Evolutionary conservation across 306 rosid species (phyloP).

Genomic region (Vigna trinervia): DNA sequence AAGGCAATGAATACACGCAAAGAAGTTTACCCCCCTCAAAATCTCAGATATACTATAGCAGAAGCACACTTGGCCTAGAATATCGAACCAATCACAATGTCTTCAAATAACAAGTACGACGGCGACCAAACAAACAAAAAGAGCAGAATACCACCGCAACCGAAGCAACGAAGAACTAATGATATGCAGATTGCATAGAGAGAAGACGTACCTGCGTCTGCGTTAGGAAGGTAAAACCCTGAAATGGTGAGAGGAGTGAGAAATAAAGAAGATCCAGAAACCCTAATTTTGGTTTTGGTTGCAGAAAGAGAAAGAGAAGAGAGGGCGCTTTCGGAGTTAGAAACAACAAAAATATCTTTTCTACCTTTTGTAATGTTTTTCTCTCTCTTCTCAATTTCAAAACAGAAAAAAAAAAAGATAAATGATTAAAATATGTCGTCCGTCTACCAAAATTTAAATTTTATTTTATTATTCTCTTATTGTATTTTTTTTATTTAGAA

Average conservation of each 20-base stretch:
- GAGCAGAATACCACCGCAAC: not conserved
- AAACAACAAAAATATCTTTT: slow-evolving; percentile 59
- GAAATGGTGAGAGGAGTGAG: slow-evolving; percentile 41
- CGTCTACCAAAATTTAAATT: not conserved
- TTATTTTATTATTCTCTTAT: no score
- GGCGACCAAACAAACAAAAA: not conserved
- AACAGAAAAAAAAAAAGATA: not conserved
- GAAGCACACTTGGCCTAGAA: slow-evolving; percentile 28
- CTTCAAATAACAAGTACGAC: not conserved
- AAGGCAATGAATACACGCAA: not conserved
- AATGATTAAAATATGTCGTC: not conserved
- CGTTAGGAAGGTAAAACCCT: slow-evolving; percentile 35
- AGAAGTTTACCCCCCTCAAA: not conserved
- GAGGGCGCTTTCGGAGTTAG: slow-evolving; percentile 52
- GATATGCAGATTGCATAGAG: not conserved
- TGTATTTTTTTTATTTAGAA: no score
- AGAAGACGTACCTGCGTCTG: slow-evolving; percentile 9
- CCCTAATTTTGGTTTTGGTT: slow-evolving; percentile 52
- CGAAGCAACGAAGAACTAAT: not conserved
- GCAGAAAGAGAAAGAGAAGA: not conserved
- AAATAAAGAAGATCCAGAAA: slow-evolving; percentile 60
- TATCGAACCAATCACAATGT: slow-evolving; percentile 10
- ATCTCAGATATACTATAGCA: slow-evolving; percentile 18
- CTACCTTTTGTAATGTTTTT: not conserved
- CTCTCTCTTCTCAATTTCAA: slow-evolving; percentile 16